Evolutionary conservation across 495 filamentous ascomycete species (phyloP), one percentile per base, ranked within the genome.

Genomic region (Hyaloscypha variabilis): DNA sequence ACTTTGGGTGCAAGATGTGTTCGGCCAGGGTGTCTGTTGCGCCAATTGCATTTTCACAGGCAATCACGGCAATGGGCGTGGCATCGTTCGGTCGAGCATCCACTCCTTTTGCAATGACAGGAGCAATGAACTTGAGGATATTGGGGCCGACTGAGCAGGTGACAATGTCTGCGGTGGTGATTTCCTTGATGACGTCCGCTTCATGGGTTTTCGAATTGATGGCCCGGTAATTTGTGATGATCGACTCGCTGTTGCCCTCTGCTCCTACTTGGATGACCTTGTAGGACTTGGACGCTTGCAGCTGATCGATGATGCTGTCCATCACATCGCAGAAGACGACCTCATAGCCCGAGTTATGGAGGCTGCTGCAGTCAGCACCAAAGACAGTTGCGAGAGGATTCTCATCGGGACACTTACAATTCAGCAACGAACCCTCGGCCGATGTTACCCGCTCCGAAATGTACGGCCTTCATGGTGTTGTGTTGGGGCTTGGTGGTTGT

Each of bases 131-230:
- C 78, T 93, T 92, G 74, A 99, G 90, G 77, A 99, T 88, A 75
- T 92, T 92, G 67, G 95, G 95, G 64, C 96, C 96, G 65, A 99
- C 95, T 52, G 95, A 95, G 75, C 96, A 98, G 63, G 95, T 99
- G 62, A 99, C 91, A 26, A 96, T 77, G 62, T 96, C 91, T 49
- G 95, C 95, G 34, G 87, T 88, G 25, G 89, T 82, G 67, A 98
- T 96, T 76, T 96, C 94, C 58, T 91, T 76, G 65, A 97, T 78
- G 53, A 96, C 87, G 60, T 93, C 91, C 59, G 76, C 75, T 77
- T 94, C 89, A 66, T 97, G 78, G 64, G 87, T 88, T 79, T 90
- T 91, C 77, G 91, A 92, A 85, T 97, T 96, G 84, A 97, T 92
- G 77, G 95, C 95, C 52, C 93, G 90, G 82, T 94, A 96, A 78